Conservation (phyloP, 345 rosid species). For the Angophora floribunda region DNA sequence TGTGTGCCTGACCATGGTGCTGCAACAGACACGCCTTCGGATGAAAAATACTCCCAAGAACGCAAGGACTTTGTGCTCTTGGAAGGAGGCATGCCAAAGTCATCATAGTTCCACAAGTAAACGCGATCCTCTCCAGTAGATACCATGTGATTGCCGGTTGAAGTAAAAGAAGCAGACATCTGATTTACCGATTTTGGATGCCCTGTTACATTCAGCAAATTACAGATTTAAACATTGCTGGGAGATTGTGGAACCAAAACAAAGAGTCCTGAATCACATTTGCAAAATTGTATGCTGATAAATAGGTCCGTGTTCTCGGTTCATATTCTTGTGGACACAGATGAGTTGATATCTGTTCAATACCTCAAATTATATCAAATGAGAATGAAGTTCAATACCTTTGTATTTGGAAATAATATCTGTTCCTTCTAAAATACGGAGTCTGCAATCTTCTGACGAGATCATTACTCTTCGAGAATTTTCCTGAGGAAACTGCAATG, state of each 20-base stretch:
- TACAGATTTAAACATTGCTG: background rate
- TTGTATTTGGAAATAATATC: constrained; percentile 50
- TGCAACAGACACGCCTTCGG: constrained; percentile 55
- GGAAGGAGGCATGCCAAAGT: constrained; percentile 8
- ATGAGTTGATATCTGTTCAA: background rate
- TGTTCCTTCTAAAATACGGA: constrained; percentile 51
- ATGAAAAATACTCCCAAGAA: constrained; percentile 66
- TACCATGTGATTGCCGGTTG: constrained; percentile 62
- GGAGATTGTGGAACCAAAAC: background rate
- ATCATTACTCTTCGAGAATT: constrained; percentile 46
- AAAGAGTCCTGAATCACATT: background rate
- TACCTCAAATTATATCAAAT: background rate
- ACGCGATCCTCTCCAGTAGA: constrained; percentile 78
- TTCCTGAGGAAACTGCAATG: constrained; percentile 50
- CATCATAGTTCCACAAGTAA: constrained; percentile 62
- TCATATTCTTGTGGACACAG: background rate
- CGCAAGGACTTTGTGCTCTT: constrained; percentile 32
- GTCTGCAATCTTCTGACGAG: constrained; percentile 68
- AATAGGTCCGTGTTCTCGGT: background rate
- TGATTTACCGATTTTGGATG: constrained; percentile 54
- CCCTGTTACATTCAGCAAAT: constrained; percentile 24
- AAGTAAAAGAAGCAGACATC: constrained; percentile 67
- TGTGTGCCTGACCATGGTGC: constrained; percentile 47
- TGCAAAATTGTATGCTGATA: background rate
- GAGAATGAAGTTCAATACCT: constrained; percentile 27